Evolutionary conservation across 1,284 basidiomycete genomes (phyloP), one percentile per base, ranked within the genome.

Genomic region (Coriolopsis trogii): DNA sequence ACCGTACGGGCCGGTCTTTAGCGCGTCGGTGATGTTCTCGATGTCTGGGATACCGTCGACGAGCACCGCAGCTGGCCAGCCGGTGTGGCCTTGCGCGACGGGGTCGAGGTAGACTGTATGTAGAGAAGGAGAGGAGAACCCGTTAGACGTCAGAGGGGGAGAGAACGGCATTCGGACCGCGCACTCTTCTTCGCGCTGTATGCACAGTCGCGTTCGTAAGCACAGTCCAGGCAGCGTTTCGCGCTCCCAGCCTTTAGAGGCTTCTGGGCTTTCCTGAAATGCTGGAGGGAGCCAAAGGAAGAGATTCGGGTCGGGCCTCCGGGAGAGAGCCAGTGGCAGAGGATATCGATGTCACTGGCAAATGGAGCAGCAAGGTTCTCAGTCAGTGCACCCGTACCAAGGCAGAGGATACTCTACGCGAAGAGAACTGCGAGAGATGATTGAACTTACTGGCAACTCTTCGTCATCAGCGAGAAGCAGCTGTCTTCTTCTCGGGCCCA

Each of bases 151-250:
- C 21, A 37, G 36, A 7, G 6, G 24, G 30, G n/a, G 13, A 20
- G 8, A 12, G 37, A 37, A 33, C 24, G 40, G 45, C 13, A 26
- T 37, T 30, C 51, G 46, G 38, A 8, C 28, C 48, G 43, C 79
- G 46, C 59, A 89, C 90, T 82, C 74, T 85, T 88, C 75, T 91
- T 92, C 23, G 92, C 91, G 59, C 89, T 91, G 69, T 93, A 94
- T 3, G 89, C 77, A 62, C 91, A 94, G 29, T 87, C 79, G 23
- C 73, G 72, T 68, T 91, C 84, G 16, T 81, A 72, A 0, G 83
- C 74, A 69, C 91, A 94, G 16, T 91, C 87, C 25, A 89, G 66
- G 65, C 91, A 94, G 26, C 84, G 78, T 6, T 73, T 83, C 0
- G 86, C 86, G 30, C 72, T 64, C 3, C 86, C 87, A 4, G 91